Evolutionary conservation across 2,329 filamentous ascomycete genomes (phyloP).

Genomic region (Calonectria hongkongensis): DNA sequence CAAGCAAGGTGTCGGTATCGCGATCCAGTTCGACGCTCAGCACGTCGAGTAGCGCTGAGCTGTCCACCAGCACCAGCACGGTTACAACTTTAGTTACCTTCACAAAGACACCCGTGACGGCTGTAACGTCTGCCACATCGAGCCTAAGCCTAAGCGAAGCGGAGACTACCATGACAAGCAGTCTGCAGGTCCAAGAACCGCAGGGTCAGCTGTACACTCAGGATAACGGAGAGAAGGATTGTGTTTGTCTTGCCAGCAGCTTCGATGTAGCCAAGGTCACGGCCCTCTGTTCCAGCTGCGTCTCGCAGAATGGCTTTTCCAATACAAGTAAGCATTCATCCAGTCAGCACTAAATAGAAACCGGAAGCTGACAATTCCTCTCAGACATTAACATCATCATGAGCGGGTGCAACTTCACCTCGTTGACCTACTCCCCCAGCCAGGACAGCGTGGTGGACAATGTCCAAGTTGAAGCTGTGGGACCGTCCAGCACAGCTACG

Average conservation of each 20-base stretch:
- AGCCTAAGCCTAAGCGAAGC: constrained; percentile 5
- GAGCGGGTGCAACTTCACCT: constrained; percentile 59
- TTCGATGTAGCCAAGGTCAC: constrained; percentile 63
- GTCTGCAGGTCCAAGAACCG: constrained; percentile 39
- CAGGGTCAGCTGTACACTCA: constrained; percentile 44
- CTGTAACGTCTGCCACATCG: background rate
- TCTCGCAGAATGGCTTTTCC: constrained; percentile 56
- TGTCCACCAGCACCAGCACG: constrained; percentile 33
- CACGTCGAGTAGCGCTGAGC: constrained; percentile 18
- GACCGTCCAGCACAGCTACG: constrained; percentile 46
- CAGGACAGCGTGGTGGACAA: constrained; percentile 59
- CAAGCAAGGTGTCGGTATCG: constrained; percentile 12
- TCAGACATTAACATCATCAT: constrained; percentile 62
- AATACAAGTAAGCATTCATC: constrained; percentile 57
- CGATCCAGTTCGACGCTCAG: background rate
- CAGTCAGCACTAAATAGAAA: background rate
- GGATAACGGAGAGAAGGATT: constrained; percentile 58
- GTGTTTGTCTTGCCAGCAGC: constrained; percentile 63
- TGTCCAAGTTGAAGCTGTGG: constrained; percentile 59
- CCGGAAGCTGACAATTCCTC: constrained; percentile 1
- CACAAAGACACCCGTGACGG: background rate
- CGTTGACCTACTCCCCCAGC: constrained; percentile 54
- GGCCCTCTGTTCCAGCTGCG: constrained; percentile 63
- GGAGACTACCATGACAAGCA: constrained; percentile 16
- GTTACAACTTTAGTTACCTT: constrained; percentile 34